Evolutionary conservation across 306 rosid species (phyloP), one percentile per base, ranked within the genome.

Genomic region (Dalbergia oliveri): DNA sequence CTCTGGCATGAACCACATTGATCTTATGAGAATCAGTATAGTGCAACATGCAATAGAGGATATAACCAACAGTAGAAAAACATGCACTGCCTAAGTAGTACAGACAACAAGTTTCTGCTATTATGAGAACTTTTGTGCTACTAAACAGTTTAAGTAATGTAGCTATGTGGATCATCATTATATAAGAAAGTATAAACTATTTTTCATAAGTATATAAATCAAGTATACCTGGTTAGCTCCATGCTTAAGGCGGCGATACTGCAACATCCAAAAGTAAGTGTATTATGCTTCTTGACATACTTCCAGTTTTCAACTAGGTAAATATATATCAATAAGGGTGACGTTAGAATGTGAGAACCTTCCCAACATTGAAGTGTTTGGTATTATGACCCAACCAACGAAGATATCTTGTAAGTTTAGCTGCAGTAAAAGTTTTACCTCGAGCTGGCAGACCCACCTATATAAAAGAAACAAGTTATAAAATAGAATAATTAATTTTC

Each of bases 371-470:
- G 94, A 95, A 95, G 87, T 95, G 99, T 85, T 95, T 95, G 80
- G 99, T 95, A 37, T 89, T 89, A 87, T 95, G 99, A 88, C 99
- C 99, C 89, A 95, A 86, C 98, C 99, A 93, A 68, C 98, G 99
- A 71, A 95, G 96, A 82, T 95, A 95, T 88, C 99, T 89, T 23
- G 99, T 95, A 80, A 95, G 99, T 84, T 95, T 95, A 82, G 99
- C 99, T 58, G 99, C 98, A 26, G 99, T 91, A 77, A 95, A 95
- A 79, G 99, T 95, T 83, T 95, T 95, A 68, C 99, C 99, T 78
- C 99, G 97, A 76, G 99, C 99, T 78, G 99, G 99, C 81, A 95
- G 85, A 82, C 99, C 99, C 74, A 95, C 99, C 99, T 95, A 71
- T 71, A 86, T 67, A 76, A 19, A 78, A 81, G 56, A 74, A 78